phyloP scores from a whole-genome alignment of 148 eudicot species.

The Pharnaceum exiguum region DNA sequence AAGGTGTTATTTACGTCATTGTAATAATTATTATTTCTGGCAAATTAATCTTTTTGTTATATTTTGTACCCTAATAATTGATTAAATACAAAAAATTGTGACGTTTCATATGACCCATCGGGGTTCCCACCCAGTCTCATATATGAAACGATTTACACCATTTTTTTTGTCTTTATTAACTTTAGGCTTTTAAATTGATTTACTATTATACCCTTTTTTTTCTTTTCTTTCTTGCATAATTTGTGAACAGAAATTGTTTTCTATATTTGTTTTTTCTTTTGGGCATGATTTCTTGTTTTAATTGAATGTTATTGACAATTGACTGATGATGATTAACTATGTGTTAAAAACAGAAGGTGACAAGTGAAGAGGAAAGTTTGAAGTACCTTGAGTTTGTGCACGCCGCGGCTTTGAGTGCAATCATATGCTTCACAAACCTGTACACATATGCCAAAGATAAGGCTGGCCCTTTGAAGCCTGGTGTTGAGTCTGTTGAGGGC shows the following conservation, averaged over 20 bases:
- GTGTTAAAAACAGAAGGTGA: conserved; percentile 24
- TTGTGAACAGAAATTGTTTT: too few relatives aligned
- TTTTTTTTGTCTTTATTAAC: too few relatives aligned
- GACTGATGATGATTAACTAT: neutral
- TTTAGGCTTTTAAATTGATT: too few relatives aligned
- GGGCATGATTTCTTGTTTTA: neutral
- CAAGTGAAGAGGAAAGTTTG: conserved; percentile 52
- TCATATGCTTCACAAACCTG: conserved; percentile 56
- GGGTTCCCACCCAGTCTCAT: too few relatives aligned
- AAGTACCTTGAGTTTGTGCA: conserved; percentile 84
- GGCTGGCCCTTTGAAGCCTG: conserved; percentile 81
- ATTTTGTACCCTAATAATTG: too few relatives aligned
- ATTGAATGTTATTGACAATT: neutral
- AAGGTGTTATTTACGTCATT: neutral
- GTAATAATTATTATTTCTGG: neutral
- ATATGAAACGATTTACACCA: too few relatives aligned
- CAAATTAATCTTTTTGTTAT: too few relatives aligned
- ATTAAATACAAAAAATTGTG: too few relatives aligned
- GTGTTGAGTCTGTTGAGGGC: conserved; percentile 84
- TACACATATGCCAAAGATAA: conserved; percentile 85
- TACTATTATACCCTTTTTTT: too few relatives aligned
- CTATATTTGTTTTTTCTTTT: too few relatives aligned
- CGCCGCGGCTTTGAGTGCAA: conserved; percentile 50
- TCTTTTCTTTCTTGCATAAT: too few relatives aligned
- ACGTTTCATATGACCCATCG: too few relatives aligned